Base-by-base conservation (phyloP, 768 basidiomycete species). In the Leccinum subtestaceum region DNA sequence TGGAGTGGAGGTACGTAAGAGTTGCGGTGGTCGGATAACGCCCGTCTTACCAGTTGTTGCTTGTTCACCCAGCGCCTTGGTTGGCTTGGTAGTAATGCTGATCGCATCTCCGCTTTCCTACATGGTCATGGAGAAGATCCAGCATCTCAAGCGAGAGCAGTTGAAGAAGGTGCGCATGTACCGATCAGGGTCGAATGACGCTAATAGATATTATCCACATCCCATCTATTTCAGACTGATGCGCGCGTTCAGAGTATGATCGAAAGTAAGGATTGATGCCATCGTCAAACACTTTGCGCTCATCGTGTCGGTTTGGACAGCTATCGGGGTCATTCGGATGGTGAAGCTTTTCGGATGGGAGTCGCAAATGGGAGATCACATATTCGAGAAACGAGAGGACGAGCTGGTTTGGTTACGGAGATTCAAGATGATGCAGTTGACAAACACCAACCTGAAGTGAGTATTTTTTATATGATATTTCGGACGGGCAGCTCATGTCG, bases 321-420 rank as follows among this genome's bases (percentile, higher is more conserved):
- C 25, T 7, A 36, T 56, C 17, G 55, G 47, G 32, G 47, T 51
- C 15, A 19, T 56, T 56, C 55, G 55, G 10, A 56, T 51, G 55
- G 25, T 56, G 11, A 56, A 56, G 13, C 55, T 56, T n/a, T 51
- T 56, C 13, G 55, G 55, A 21, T 56, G 55, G 55, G 55, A 56
- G 15, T 38, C n/a, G 19, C 55, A 52, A 10, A 56, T 27, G n/a
- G 32, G 50, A 15, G 23, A 29, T 6, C 55, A 34, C 8, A 52
- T 56, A 9, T 56, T 52, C 23, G 47, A 51, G 9, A 56, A 51
- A 52, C 47, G 55, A 11, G 55, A 56, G 51, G 47, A 51, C 6
- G 55, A 56, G 31, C 13, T 56, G 23, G 25, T 34, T 51, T 56
- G 55, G 55, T 13, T 56, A 19, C 34, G 55, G 31, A 51, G 34